These are phyloP conservation scores for Eucalyptus erythrocorys DNA, from an alignment of 345 rosid species.

Conservation along the genomic window DNA sequence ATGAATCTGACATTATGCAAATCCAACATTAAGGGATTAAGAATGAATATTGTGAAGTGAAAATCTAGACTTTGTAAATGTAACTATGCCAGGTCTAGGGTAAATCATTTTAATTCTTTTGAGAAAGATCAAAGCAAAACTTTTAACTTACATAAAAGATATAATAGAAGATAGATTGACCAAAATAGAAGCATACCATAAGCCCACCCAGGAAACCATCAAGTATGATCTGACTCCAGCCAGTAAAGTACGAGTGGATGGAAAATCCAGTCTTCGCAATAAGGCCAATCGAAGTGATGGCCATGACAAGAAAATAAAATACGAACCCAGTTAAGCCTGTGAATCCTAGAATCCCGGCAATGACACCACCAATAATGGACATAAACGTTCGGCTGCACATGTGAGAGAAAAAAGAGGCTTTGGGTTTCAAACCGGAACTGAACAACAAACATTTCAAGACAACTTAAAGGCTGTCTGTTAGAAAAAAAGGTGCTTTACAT, in stretches of 20 bases:
- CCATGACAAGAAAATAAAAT: slow-evolving; percentile 75
- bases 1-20: not conserved
- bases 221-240: slow-evolving; percentile 60
- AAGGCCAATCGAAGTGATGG: slow-evolving; percentile 72
- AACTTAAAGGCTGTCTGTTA: not conserved
- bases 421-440: not conserved
- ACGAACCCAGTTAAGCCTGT: slow-evolving; percentile 76
- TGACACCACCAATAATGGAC: slow-evolving; percentile 82
- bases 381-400: slow-evolving; percentile 84
- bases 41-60: not conserved
- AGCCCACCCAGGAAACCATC: slow-evolving; percentile 93
- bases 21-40: not conserved
- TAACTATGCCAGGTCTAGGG: not conserved
- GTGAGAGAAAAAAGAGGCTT: not conserved
- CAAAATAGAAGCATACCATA: slow-evolving; percentile 40
- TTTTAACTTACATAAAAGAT: not conserved
- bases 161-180: not conserved
- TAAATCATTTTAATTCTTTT: not conserved
- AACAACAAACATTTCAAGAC: not conserved
- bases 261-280: slow-evolving; percentile 82
- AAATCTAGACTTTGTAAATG: not conserved
- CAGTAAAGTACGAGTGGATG: slow-evolving; percentile 58
- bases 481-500: not conserved
- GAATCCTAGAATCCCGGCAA: slow-evolving; percentile 87
- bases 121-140: not conserved